These are phyloP conservation scores for Juglanconis juglandina DNA, from an alignment of 2,329 filamentous ascomycete species.

Conservation along the genomic window DNA sequence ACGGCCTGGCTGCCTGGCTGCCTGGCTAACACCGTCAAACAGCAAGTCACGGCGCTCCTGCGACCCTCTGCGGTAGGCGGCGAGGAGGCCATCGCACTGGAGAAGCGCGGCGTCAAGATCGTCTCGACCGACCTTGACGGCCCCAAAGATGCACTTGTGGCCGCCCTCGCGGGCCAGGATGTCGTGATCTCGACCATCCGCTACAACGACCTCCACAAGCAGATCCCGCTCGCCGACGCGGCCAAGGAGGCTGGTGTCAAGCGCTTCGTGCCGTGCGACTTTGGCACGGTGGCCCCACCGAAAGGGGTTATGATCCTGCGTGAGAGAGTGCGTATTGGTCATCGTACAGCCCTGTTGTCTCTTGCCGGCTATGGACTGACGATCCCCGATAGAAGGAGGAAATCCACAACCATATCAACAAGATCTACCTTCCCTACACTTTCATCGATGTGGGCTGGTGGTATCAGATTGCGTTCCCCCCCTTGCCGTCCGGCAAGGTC, in stretches of 20 bases:
- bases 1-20: too few relatives aligned
- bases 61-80: conserved; percentile 46
- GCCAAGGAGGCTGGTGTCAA: conserved; percentile 46
- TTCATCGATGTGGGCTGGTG: conserved; percentile 58
- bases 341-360: not conserved
- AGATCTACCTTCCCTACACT: conserved; percentile 49
- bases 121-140: conserved; percentile 40
- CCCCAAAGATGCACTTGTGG: conserved; percentile 37
- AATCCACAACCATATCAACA: conserved; percentile 46
- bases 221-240: conserved; percentile 45
- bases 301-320: conserved; percentile 15
- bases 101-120: conserved; percentile 40
- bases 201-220: conserved; percentile 32
- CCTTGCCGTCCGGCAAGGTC: conserved; percentile 29
- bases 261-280: conserved; percentile 40
- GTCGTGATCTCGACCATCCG: conserved; percentile 42
- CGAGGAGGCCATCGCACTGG: conserved; percentile 37
- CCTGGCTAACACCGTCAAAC: not conserved
- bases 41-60: conserved; percentile 48
- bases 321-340: conserved; percentile 4
- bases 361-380: not conserved
- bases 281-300: conserved; percentile 13
- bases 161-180: conserved; percentile 39
- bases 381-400: conserved; percentile 42
- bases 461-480: conserved; percentile 43